These are phyloP conservation scores for Geranium brycei DNA, from an alignment of 345 rosid genomes.

Conservation along the genomic window DNA sequence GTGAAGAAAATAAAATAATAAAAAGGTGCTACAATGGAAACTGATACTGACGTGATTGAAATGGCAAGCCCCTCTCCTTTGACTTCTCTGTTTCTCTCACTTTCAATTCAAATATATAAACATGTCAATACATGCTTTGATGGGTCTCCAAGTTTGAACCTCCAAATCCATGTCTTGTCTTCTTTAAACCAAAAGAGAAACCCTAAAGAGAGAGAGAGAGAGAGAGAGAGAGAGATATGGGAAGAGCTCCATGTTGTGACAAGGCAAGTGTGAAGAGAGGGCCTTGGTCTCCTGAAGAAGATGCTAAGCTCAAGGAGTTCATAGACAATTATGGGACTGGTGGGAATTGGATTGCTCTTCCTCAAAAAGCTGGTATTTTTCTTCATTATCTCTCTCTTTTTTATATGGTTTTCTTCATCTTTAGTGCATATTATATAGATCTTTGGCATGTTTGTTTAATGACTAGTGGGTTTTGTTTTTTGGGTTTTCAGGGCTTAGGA, in stretches of 20 bases:
- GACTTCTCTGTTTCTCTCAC: neutral
- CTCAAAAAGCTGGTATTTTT: constrained; percentile 56
- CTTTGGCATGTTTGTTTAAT: neutral
- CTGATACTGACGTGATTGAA: no score
- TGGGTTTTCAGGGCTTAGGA: constrained; percentile 39
- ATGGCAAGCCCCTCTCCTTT: neutral
- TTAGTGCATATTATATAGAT: neutral
- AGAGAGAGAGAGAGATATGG: constrained; percentile 34
- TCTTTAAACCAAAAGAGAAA: neutral
- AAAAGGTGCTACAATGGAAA: no score
- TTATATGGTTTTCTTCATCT: neutral
- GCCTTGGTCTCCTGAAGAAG: constrained; percentile 97
- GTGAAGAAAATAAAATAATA: no score
- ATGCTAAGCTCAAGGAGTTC: constrained; percentile 64
- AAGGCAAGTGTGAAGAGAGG: constrained; percentile 84
- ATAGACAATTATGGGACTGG: constrained; percentile 54
- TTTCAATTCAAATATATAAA: neutral
- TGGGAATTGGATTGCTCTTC: constrained; percentile 81
- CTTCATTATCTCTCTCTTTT: neutral
- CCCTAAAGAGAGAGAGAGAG: neutral
- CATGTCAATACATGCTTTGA: neutral
- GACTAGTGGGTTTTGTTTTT: neutral
- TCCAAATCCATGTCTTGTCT: neutral
- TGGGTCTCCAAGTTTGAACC: neutral
- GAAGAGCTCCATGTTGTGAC: constrained; percentile 93